Evolutionary conservation across 331 rosid genomes (phyloP).

Genomic region (Telfairia occidentalis): DNA sequence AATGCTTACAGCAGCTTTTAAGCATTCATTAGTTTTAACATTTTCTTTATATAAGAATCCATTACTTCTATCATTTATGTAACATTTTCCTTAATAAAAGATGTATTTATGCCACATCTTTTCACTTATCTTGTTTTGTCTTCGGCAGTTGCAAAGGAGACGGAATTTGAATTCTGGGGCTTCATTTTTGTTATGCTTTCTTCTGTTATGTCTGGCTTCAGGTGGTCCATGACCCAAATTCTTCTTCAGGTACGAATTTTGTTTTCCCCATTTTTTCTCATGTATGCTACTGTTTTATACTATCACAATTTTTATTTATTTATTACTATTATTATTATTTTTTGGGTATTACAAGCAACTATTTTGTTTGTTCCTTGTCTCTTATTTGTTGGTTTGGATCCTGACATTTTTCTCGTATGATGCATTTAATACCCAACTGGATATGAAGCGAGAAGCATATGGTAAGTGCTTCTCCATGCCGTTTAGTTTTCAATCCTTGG

Average conservation of each 20-base stretch:
- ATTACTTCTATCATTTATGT: not conserved
- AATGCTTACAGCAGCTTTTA: not conserved
- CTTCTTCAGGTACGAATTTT: slow-evolving; percentile 67
- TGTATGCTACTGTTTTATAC: not conserved
- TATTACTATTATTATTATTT: no score
- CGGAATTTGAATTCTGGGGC: slow-evolving; percentile 82
- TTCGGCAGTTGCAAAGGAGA: slow-evolving; percentile 67
- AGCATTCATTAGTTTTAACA: not conserved
- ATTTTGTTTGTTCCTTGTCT: slow-evolving; percentile 18
- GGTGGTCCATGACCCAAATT: slow-evolving; percentile 97
- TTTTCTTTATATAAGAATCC: not conserved
- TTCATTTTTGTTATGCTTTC: slow-evolving; percentile 93
- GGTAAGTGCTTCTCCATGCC: slow-evolving; percentile 44
- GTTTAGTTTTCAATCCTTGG: not conserved
- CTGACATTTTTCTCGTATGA: slow-evolving; percentile 20
- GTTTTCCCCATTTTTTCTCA: not conserved
- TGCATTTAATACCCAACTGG: slow-evolving; percentile 28
- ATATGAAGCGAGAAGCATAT: slow-evolving; percentile 71
- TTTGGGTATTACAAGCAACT: slow-evolving; percentile 8
- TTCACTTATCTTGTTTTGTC: slow-evolving; percentile 8
- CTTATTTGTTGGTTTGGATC: slow-evolving; percentile 24
- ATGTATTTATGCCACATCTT: not conserved
- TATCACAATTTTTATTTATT: no score
- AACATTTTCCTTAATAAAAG: not conserved
- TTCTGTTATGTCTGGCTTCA: slow-evolving; percentile 98